Evolutionary conservation across 2,329 filamentous ascomycete genomes (phyloP), one percentile per base, ranked within the genome.

Genomic region (Fusarium newnesense): DNA sequence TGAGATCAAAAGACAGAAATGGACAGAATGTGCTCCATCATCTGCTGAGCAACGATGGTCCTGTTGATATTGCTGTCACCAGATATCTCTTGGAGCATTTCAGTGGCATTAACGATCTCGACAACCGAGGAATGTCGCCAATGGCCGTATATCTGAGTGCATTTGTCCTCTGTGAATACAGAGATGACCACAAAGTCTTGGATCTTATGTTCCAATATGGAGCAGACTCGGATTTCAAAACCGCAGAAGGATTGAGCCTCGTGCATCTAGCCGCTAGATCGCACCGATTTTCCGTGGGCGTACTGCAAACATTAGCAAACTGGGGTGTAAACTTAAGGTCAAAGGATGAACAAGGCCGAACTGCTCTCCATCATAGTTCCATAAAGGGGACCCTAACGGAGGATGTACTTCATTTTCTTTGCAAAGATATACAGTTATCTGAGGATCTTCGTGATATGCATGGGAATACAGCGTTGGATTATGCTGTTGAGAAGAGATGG

Each of bases 121-220:
- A 28, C 26, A 46, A 19, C 7, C 15, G 11, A 21, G 26, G 43
- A 9, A 46, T 46, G 44, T 46, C 26, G 2, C 44, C 44, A 12
- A 2, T 4, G 0, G 44, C 44, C 0, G 5, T 28, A 7, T 46
- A 15, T 21, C 8, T 15, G 4, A 21, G 18, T 21, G 24, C 44
- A 6, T 15, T 6, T 28, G 26, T 28, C 43, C 2, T 46, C 5
- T 0, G 19, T 13, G 9, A 26, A 4, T 19, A 4, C 26, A 4
- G 28, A 8, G 12, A 21, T 46, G 26, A 28, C 5, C 8, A 46
- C 9, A 0, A 21, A 7, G 2, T 46, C 12, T 18, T 46, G 19
- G 44, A 46, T 15, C 26, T 28, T 4, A 19, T 46, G 12, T 21
- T 28, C 4, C 19, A 28, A 11, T 28, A 21, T 12, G 44, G 44